Base-by-base conservation (phyloP, 1,284 basidiomycete species). In the Sanghuangporus weigelae region DNA sequence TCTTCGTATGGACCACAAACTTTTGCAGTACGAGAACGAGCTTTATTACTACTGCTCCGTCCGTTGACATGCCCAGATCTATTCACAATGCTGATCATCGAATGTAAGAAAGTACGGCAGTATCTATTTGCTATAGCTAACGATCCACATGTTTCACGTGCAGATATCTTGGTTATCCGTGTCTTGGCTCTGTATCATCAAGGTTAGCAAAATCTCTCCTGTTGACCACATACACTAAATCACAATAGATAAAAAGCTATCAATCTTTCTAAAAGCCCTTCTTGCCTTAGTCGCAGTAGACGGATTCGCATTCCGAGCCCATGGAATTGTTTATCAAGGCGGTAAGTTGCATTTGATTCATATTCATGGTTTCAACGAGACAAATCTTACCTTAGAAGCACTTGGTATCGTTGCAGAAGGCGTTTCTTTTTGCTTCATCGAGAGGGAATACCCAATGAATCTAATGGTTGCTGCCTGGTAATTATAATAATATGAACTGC, bases 131-230 rank as follows among this genome's bases (percentile, higher is more conserved):
- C 36, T 39, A 40, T 44, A 55, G 40, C 19, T 26, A 26, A 19
- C 23, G 5, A 31, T 31, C 26, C 26, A 31, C 26, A 5, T 3
- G 26, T 31, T 31, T 31, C 7, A 38, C 26, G 11, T 38, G 7
- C 23, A 62, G 60, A 62, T 56, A 56, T 62, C 39, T 38, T 62
- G 8, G 56, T 40, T 35, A 36, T 62, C 40, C 31, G 60, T 19
- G 60, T 62, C 23, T 38, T 62, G n/a, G 60, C 60, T 11, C 51
- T 62, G 7, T 62, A 62, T 21, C 31, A n/a, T 42, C 12, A 56
- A 62, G 53, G 60, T 62, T 14, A 23, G 8, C 58, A 31, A 36
- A 50, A 31, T 16, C 35, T 23, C 10, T 31, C 14, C 19, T 26
- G 14, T 46, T 59, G 6, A 59, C 4, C 26, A 5, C 26, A 31